Percentiles rank a stretch among this genome's conserved stretches.
These are phyloP conservation scores for Saccharomyces eubayanus DNA, from an alignment of 805 yeast species.

Conservation along the genomic window DNA sequence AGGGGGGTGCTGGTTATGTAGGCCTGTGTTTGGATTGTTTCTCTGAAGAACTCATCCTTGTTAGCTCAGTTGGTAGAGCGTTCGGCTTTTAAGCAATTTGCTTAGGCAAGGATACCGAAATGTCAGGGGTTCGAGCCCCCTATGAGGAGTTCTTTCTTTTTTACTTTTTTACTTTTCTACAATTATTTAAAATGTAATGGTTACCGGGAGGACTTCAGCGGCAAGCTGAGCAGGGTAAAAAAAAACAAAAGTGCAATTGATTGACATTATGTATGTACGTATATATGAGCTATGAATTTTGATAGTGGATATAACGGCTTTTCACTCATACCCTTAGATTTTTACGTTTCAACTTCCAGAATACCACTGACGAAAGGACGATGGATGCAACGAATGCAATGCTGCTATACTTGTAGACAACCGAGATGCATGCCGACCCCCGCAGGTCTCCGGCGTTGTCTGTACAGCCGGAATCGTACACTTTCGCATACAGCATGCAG, in stretches of 20 bases:
- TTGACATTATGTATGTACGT: not conserved
- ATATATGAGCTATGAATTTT: not conserved
- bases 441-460: not conserved
- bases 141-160: slow-evolving; percentile 37
- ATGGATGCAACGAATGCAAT: slow-evolving; percentile 8
- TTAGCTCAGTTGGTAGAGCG: slow-evolving; percentile 67
- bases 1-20: too few species aligned
- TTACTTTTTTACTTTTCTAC: not conserved
- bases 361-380: slow-evolving; percentile 5
- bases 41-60: slow-evolving; percentile 36
- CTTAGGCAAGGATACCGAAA: slow-evolving; percentile 37
- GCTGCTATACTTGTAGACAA: slow-evolving; percentile 14
- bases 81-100: slow-evolving; percentile 48
- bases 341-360: slow-evolving; percentile 10
- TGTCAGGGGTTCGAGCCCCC: slow-evolving; percentile 47
- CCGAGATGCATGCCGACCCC: slow-evolving; percentile 11
- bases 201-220: too few species aligned
- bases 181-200: not conserved
- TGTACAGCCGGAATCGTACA: slow-evolving; percentile 41
- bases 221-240: too few species aligned
- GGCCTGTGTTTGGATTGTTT: too few species aligned
- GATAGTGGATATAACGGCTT: not conserved
- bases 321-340: slow-evolving; percentile 1
- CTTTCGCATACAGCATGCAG: slow-evolving; percentile 60
- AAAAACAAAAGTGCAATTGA: not conserved